Conservation (phyloP, 73 alveolate species). For the Paramecium pentaurelia region DNA sequence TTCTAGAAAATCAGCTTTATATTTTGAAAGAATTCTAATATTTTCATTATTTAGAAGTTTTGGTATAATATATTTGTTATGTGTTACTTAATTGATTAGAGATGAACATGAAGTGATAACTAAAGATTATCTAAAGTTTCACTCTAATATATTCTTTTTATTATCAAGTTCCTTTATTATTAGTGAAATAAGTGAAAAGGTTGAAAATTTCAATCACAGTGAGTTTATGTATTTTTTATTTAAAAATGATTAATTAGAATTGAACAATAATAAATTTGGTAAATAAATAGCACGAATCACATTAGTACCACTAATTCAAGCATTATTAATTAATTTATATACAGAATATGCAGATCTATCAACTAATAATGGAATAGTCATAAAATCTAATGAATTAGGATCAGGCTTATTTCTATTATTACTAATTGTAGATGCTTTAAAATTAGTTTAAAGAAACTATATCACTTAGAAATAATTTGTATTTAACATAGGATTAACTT, state of each 20-base stretch:
- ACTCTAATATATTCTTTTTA: neutral
- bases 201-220: neutral
- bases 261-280: neutral
- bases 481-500: neutral
- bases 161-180: neutral
- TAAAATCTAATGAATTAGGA: neutral
- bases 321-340: neutral
- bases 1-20: neutral
- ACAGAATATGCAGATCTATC: neutral
- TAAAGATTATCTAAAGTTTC: neutral
- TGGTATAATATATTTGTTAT: neutral
- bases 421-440: neutral
- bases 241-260: neutral
- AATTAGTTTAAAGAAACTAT: neutral
- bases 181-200: neutral
- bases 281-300: neutral
- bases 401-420: neutral
- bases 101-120: neutral
- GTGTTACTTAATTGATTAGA: neutral
- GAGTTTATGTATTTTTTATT: neutral
- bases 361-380: neutral
- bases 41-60: constrained; percentile 24
- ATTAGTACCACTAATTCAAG: neutral
- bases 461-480: neutral
- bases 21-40: neutral